Conservation (phyloP, 495 filamentous ascomycete species). For the Penicillium lagena region DNA sequence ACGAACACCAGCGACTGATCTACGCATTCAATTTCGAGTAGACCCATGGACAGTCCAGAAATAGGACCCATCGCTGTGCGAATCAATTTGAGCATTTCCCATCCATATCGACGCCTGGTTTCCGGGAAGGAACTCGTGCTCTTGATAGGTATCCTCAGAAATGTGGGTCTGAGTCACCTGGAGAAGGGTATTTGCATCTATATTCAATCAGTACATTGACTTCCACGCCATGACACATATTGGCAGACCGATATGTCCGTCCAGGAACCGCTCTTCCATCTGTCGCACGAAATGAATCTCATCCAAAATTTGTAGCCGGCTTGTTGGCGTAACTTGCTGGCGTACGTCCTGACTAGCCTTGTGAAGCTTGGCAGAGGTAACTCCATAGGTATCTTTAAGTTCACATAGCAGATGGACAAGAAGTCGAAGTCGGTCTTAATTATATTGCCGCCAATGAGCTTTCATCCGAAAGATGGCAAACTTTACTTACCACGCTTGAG, state of each 20-base stretch:
- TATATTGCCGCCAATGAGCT: too few species aligned
- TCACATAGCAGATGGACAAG: slow-evolving; percentile 56
- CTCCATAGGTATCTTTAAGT: slow-evolving; percentile 30
- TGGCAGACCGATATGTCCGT: slow-evolving; percentile 54
- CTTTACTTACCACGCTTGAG: slow-evolving; percentile 62
- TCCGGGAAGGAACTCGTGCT: too few species aligned
- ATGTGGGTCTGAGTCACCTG: slow-evolving; percentile 16
- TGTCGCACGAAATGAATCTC: slow-evolving; percentile 64
- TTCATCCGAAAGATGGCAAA: background rate
- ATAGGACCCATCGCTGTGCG: too few species aligned
- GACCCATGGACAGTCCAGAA: too few species aligned
- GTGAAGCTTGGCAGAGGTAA: slow-evolving; percentile 36
- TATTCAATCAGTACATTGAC: background rate
- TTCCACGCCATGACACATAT: background rate
- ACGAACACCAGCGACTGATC: too few species aligned
- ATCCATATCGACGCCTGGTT: too few species aligned
- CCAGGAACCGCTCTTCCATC: slow-evolving; percentile 53
- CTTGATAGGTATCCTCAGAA: slow-evolving; percentile 12
- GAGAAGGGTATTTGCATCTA: slow-evolving; percentile 16
- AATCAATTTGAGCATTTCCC: too few species aligned
- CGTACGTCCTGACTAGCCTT: slow-evolving; percentile 38
- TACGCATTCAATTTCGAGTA: too few species aligned
- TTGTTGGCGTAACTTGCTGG: slow-evolving; percentile 27
- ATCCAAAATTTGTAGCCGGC: slow-evolving; percentile 40
- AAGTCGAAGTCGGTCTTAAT: slow-evolving; percentile 53